These are phyloP conservation scores for Daldinia sp. DNA, from an alignment of 2,329 filamentous ascomycete genomes.

Conservation along the genomic window DNA sequence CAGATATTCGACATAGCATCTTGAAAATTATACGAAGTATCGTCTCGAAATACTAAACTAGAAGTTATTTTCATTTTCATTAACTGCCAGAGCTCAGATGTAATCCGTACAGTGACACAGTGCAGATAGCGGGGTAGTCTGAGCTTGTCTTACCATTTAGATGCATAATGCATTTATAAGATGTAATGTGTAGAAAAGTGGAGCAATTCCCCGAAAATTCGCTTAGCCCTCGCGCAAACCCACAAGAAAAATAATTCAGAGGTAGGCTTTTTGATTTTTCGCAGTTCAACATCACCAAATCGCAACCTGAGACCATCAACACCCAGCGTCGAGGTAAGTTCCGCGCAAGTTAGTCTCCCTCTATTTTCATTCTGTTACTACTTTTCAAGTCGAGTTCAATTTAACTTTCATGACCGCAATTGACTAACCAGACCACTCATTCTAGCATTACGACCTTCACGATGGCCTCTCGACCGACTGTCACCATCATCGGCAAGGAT, in stretches of 20 bases:
- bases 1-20: not conserved
- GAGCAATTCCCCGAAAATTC: constrained; percentile 32
- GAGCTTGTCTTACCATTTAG: constrained; percentile 10
- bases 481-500: constrained; percentile 97
- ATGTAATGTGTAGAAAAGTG: constrained; percentile 16
- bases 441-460: constrained; percentile 55
- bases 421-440: constrained; percentile 34
- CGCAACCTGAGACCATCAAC: constrained; percentile 44
- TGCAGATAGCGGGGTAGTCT: not conserved
- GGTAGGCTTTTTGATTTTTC: constrained; percentile 40
- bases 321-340: constrained; percentile 49
- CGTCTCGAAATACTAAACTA: not conserved
- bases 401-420: constrained; percentile 15
- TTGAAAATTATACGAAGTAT: not conserved
- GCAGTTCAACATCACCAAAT: constrained; percentile 35
- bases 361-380: constrained; percentile 7
- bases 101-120: not conserved
- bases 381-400: constrained; percentile 1
- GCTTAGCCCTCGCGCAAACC: constrained; percentile 49
- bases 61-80: not conserved
- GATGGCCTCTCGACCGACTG: constrained; percentile 97
- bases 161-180: constrained; percentile 19
- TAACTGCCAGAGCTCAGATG: not conserved
- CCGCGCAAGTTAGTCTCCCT: constrained; percentile 14
- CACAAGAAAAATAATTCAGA: constrained; percentile 51